Conservation (phyloP, 169 alveolate genomes). For the Pseudocohnilembus persalinus region DNA sequence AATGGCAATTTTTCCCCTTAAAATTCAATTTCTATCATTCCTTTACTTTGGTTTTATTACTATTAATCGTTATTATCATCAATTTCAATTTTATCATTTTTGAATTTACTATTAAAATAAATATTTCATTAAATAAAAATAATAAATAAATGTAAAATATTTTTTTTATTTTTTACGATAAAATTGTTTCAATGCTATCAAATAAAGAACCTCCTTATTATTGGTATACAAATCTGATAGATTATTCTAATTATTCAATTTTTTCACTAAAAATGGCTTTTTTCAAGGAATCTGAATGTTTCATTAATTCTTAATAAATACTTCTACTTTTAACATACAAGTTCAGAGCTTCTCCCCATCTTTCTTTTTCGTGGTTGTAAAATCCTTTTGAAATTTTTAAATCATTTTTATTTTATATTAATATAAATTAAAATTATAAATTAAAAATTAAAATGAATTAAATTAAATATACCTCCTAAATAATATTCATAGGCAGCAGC, state of each 20-base stretch:
- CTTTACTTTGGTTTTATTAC: not conserved
- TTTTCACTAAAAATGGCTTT: constrained; percentile 10
- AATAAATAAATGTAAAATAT: too few species aligned
- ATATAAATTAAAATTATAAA: too few species aligned
- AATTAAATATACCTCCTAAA: too few species aligned
- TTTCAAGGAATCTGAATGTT: constrained; percentile 7
- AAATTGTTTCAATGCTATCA: constrained; percentile 13
- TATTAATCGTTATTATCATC: not conserved
- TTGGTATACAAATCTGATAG: constrained; percentile 19
- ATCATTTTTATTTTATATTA: too few species aligned
- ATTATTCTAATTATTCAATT: constrained; percentile 12
- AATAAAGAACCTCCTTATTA: constrained; percentile 16
- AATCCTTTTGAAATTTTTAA: too few species aligned
- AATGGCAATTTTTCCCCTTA: constrained; percentile 19
- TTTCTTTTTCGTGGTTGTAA: constrained; percentile 6
- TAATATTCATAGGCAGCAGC: constrained; percentile 13
- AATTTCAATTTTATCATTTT: constrained; percentile 13
- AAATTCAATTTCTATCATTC: constrained; percentile 22
- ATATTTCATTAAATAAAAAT: too few species aligned
- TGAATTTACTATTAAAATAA: not conserved
- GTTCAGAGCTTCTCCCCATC: constrained; percentile 15
- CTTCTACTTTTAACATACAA: constrained; percentile 5
- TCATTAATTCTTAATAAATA: constrained; percentile 1
- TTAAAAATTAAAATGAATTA: too few species aligned
- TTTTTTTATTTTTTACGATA: not conserved